Evolutionary conservation across 495 filamentous ascomycete genomes (phyloP), one percentile per base, ranked within the genome.

Genomic region (Tirmania nivea): DNA sequence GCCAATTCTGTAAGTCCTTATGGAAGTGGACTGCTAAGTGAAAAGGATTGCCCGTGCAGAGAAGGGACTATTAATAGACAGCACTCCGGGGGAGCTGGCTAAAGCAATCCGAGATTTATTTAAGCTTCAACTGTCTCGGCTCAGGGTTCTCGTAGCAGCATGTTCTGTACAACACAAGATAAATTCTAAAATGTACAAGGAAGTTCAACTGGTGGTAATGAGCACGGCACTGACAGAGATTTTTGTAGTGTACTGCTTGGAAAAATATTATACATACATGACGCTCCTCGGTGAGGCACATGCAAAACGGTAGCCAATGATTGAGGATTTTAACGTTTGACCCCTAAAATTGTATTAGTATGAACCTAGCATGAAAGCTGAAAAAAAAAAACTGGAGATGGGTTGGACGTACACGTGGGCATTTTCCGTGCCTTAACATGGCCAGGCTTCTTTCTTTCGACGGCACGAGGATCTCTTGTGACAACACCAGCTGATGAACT

Each of bases 381-480:
- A 49, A 25, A 5, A 31, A 31, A 31, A 31, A 31, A 31, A 5
- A 31, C 7, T 31, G 48, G 5, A 21, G n/a, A 50, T 3, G 48
- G 21, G 48, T 5, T 5, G n/a, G 20, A 25, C 48, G 12, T 50
- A 50, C 90, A 99, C 58, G 92, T 74, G 53, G 88, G 92, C 80
- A 85, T 90, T 76, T 99, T 99, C 69, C 90, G 81, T 45, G 90
- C 89, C 73, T 96, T 96, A 67, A 94, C 66, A 59, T 84, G 81
- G 59, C 90, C 90, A 21, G 86, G 77, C 78, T 99, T 99, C 81
- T 99, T 99, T 62, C 90, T 86, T 71, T 99, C 90, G 56, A 96
- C 92, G 52, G 72, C 78, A 67, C 88, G 83, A 42, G 83, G 76
- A 75, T 99, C 88, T 58, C 93, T 81, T 51, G 87, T 94, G 55